phyloP scores from a whole-genome alignment of 345 rosid species.

The Acer negundo region DNA sequence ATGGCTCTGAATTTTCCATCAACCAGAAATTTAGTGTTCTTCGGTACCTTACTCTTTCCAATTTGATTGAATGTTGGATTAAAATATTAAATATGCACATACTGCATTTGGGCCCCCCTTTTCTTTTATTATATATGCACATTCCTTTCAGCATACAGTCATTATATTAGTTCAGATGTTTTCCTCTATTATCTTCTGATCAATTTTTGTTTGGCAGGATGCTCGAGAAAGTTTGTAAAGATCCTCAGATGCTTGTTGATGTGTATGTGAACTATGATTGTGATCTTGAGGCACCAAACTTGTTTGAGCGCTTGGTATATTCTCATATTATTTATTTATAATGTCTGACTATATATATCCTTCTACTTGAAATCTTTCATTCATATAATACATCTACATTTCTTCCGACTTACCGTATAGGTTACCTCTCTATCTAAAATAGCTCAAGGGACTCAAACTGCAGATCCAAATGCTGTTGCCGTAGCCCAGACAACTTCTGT shows the following conservation, averaged over 20 bases:
- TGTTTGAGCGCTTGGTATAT: slow-evolving; percentile 95
- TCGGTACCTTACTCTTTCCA: slow-evolving; percentile 52
- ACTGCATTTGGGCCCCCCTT: slow-evolving; percentile 11
- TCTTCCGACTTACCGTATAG: slow-evolving; percentile 37
- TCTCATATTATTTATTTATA: slow-evolving; percentile 18
- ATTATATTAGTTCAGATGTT: slow-evolving; percentile 14
- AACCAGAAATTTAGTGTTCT: slow-evolving; percentile 90
- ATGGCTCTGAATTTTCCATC: slow-evolving; percentile 67
- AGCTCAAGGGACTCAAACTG: slow-evolving; percentile 85
- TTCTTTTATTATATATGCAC: background rate
- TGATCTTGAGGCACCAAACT: slow-evolving; percentile 96
- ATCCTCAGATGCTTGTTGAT: slow-evolving; percentile 98
- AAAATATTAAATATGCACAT: background rate
- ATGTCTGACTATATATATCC: background rate
- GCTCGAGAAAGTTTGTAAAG: slow-evolving; percentile 93
- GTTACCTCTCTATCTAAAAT: slow-evolving; percentile 82
- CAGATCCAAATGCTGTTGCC: slow-evolving; percentile 82
- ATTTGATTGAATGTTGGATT: slow-evolving; percentile 24
- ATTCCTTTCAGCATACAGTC: slow-evolving; percentile 6
- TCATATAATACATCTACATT: slow-evolving; percentile 11
- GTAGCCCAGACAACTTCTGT: slow-evolving; percentile 72
- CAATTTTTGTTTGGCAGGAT: slow-evolving; percentile 53
- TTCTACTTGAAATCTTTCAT: background rate
- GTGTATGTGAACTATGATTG: slow-evolving; percentile 96
- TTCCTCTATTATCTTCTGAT: slow-evolving; percentile 18